These are phyloP conservation scores for Hypsizygus marmoreus DNA, from an alignment of 768 basidiomycete genomes.

Conservation along the genomic window DNA sequence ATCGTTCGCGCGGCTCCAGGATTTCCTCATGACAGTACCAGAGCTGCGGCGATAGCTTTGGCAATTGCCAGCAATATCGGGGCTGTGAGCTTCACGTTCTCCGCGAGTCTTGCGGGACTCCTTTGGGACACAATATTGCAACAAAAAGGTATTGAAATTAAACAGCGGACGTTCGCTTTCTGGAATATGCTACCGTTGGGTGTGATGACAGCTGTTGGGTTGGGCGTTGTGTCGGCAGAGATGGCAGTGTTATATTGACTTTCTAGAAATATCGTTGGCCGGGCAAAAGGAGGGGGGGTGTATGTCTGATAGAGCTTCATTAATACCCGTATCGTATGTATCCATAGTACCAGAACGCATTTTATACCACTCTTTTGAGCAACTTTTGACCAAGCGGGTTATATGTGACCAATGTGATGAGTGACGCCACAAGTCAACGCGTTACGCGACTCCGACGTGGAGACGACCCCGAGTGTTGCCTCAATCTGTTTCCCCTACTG, in stretches of 20 bases:
- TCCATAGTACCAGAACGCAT: no score
- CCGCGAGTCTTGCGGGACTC: constrained; percentile 88
- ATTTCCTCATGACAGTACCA: constrained; percentile 36
- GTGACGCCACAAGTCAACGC: no score
- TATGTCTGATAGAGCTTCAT: no score
- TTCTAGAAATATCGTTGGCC: no score
- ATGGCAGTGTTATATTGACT: constrained; percentile 58
- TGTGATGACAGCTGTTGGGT: constrained; percentile 65
- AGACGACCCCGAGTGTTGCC: no score
- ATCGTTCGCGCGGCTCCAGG: constrained; percentile 58
- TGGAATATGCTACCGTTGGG: constrained; percentile 73
- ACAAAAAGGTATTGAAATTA: constrained; percentile 71
- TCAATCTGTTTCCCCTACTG: not conserved
- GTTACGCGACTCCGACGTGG: no score
- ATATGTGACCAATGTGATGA: no score
- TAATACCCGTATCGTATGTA: no score
- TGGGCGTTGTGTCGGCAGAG: constrained; percentile 75
- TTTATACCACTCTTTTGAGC: no score
- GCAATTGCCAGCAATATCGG: constrained; percentile 91
- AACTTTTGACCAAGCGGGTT: no score
- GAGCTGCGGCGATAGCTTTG: constrained; percentile 70
- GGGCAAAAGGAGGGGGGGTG: not conserved
- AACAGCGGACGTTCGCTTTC: constrained; percentile 62
- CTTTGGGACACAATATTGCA: constrained; percentile 77
- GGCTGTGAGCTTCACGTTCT: constrained; percentile 91